Base-by-base conservation (phyloP, 2,329 filamentous ascomycete species). In the Clonostachys sp. region DNA sequence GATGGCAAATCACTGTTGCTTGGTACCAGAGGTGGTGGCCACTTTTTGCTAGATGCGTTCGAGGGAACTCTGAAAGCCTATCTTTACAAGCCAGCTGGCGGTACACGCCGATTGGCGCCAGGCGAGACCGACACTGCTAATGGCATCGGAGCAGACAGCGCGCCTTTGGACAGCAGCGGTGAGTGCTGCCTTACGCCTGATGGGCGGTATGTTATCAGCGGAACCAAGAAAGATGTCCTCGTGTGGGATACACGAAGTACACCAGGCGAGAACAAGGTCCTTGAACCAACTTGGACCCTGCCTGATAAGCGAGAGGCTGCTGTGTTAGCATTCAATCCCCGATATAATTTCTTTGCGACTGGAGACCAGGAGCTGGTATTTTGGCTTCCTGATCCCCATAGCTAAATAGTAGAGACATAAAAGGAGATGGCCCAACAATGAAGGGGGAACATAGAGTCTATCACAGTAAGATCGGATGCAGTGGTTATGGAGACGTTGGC, bases 41-140 rank as follows among this genome's bases (percentile, higher is more conserved):
- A 99, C 65, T 95, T 94, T 60, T 72, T 99, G 3, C 74, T 99
- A n/a, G 94, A 99, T 62, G 89, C 92, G 2, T 97, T 96, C 62
- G 84, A 89, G 40, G 94, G 92, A 38, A 78, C 76, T 7, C 66
- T 97, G 18, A 89, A 86, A 59, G 85, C 88, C 10, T 91, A 87
- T 62, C 75, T 91, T 48, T 81, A 59, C 61, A 83, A 71, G 65
- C 80, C 67, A 53, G 75, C 67, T 64, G 83, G 70, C 50, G 41
- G 44, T 8, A 74, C 77, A 5, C 69, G 70, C 13, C 71, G 81
- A 12, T 62, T 77, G 3, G 78, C 75, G 4, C 70, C 74, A 1
- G 82, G 81, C 7, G 80, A 84, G 54, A 63, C 65, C 4, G 57
- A 61, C 2, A 18, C 17, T 39, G 36, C 36, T 8, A 69, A 65